These are phyloP conservation scores for Aspergillus indologenus DNA, from an alignment of 495 filamentous ascomycete genomes.

Conservation along the genomic window DNA sequence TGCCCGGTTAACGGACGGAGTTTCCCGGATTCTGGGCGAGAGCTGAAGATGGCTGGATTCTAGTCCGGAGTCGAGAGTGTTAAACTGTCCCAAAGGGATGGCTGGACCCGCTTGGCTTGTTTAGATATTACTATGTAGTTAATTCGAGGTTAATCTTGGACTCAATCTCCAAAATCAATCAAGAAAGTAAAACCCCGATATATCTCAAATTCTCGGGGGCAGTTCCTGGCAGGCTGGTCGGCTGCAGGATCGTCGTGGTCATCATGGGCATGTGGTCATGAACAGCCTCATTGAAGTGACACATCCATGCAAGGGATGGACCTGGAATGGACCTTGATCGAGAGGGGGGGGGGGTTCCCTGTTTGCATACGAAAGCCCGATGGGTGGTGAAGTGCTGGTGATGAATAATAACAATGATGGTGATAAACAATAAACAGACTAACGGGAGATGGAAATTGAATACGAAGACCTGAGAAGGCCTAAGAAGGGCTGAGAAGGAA, in stretches of 20 bases:
- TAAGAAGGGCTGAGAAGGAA: no score
- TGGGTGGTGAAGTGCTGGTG: no score
- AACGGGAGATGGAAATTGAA: background rate
- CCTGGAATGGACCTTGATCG: background rate
- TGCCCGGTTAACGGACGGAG: background rate
- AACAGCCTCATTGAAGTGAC: slow-evolving; percentile 24
- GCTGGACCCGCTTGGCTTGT: background rate
- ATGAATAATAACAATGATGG: no score
- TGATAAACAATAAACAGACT: background rate
- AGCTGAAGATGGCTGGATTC: no score
- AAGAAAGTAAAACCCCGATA: slow-evolving; percentile 8
- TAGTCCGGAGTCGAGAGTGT: background rate
- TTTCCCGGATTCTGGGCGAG: background rate
- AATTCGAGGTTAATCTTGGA: no score
- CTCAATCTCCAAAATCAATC: background rate
- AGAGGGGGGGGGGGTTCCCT: background rate
- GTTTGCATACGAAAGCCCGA: background rate
- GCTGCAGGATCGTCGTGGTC: slow-evolving; percentile 17
- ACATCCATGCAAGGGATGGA: slow-evolving; percentile 22
- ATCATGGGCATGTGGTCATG: slow-evolving; percentile 15
- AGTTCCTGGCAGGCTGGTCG: slow-evolving; percentile 14
- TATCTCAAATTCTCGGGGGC: background rate
- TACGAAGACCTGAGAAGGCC: background rate
- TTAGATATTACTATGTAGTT: no score
- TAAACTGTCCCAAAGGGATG: background rate